Conservation (phyloP, 139 green algal genomes). For the Chlamydomonas schloesseri region DNA sequence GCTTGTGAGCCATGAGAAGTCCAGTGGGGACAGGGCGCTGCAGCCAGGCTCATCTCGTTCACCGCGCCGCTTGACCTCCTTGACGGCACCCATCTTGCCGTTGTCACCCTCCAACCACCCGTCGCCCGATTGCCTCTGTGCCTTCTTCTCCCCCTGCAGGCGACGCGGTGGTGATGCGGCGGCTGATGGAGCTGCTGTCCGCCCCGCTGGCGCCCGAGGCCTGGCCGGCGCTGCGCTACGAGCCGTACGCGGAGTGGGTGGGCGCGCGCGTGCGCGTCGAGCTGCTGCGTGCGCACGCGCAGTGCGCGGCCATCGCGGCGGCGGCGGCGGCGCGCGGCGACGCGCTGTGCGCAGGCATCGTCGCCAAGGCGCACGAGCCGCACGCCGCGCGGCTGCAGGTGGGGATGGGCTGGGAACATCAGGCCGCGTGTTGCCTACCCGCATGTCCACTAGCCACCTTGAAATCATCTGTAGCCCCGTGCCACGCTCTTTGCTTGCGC, state of each 20-base stretch:
- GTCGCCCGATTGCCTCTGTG: no score
- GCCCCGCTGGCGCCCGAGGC: constrained; percentile 56
- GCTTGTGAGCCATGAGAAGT: no score
- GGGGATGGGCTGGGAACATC: constrained; percentile 17
- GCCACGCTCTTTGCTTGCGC: no score
- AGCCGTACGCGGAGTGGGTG: constrained; percentile 83
- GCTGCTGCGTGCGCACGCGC: constrained; percentile 41
- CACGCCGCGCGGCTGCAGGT: constrained; percentile 47
- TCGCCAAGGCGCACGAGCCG: constrained; percentile 47
- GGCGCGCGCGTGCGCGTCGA: constrained; percentile 61
- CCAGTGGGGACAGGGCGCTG: no score
- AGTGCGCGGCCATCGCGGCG: constrained; percentile 23
- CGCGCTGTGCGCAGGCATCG: constrained; percentile 42
- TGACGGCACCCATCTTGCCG: no score
- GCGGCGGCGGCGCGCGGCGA: constrained; percentile 29
- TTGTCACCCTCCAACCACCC: no score
- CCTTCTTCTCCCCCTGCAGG: constrained; percentile 14
- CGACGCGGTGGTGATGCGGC: constrained; percentile 69
- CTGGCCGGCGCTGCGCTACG: constrained; percentile 51
- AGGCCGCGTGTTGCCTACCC: no score
- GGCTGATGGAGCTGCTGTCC: constrained; percentile 76
- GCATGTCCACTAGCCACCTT: no score
- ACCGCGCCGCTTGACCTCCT: no score
- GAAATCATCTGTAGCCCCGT: no score
- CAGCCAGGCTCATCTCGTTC: no score